phyloP scores from a whole-genome alignment of 1,139 yeast genomes.

The Candida anutae region DNA sequence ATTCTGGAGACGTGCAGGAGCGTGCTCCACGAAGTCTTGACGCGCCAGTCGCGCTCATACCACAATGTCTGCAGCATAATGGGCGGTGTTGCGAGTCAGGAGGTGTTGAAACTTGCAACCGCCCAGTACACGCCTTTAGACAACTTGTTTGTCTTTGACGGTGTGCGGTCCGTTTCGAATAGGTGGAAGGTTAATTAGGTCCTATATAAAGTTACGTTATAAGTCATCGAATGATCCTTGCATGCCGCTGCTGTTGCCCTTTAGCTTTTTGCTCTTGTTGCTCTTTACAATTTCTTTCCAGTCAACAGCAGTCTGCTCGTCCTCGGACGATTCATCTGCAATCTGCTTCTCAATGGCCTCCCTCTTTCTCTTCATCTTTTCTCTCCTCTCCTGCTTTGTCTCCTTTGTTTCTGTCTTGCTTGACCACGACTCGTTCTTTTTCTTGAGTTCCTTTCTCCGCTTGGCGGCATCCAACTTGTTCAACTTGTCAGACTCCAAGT shows the following conservation, averaged over 20 bases:
- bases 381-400: constrained; percentile 52
- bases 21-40: constrained; percentile 21
- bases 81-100: constrained; percentile 80
- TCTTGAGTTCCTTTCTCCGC: constrained; percentile 37
- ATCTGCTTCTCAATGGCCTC: constrained; percentile 55
- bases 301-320: constrained; percentile 56
- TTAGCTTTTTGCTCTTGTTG: constrained; percentile 54
- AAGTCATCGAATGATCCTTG: constrained; percentile 71
- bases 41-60: constrained; percentile 23
- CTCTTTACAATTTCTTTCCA: constrained; percentile 81
- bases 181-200: constrained; percentile 33
- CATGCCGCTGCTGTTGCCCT: constrained; percentile 22
- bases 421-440: constrained; percentile 78
- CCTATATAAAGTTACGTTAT: constrained; percentile 15
- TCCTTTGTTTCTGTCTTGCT: constrained; percentile 59
- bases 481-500: constrained; percentile 40
- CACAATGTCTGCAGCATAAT: constrained; percentile 34
- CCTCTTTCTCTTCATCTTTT: constrained; percentile 54
- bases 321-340: constrained; percentile 40
- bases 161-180: constrained; percentile 44
- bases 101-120: constrained; percentile 48
- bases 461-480: constrained; percentile 41
- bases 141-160: constrained; percentile 62
- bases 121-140: constrained; percentile 70
- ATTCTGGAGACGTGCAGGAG: constrained; percentile 9